phyloP scores from a whole-genome alignment of 768 basidiomycete genomes.

The Omphalotus guepiniiformis region DNA sequence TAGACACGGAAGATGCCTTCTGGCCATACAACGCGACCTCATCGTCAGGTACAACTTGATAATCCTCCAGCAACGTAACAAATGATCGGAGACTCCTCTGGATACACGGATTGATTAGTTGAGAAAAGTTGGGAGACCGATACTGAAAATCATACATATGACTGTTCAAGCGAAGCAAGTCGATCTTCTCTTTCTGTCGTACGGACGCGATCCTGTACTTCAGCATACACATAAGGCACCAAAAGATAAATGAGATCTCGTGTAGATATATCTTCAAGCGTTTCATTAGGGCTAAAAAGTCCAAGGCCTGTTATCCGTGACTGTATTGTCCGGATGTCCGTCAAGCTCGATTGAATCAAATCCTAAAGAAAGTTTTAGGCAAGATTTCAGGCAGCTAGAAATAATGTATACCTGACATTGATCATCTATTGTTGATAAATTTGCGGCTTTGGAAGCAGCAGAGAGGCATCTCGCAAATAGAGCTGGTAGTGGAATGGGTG shows the following conservation, averaged over 20 bases:
- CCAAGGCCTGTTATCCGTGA: constrained; percentile 55
- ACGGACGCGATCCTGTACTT: constrained; percentile 58
- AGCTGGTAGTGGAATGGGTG: constrained; percentile 34
- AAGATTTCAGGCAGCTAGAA: neutral
- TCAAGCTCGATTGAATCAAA: constrained; percentile 49
- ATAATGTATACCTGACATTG: constrained; percentile 34
- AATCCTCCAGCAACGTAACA: constrained; percentile 50
- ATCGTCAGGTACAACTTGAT: constrained; percentile 58
- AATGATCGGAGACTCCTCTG: constrained; percentile 50
- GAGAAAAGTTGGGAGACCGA: neutral
- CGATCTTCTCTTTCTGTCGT: constrained; percentile 56
- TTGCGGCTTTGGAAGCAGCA: constrained; percentile 33
- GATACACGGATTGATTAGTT: neutral
- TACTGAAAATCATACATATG: constrained; percentile 47
- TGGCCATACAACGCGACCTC: constrained; percentile 55
- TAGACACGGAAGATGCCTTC: constrained; percentile 43
- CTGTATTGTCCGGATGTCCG: constrained; percentile 51
- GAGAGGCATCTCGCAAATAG: constrained; percentile 34
- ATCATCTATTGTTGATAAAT: constrained; percentile 37
- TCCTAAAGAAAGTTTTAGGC: constrained; percentile 35
- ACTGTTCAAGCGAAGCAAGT: constrained; percentile 46
- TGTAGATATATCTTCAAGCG: constrained; percentile 77
- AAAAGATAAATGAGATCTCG: constrained; percentile 71
- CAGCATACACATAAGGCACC: constrained; percentile 63
- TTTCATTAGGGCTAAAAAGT: constrained; percentile 82